Conservation (phyloP, 1,284 basidiomycete genomes). For the Wallemia hederae region DNA sequence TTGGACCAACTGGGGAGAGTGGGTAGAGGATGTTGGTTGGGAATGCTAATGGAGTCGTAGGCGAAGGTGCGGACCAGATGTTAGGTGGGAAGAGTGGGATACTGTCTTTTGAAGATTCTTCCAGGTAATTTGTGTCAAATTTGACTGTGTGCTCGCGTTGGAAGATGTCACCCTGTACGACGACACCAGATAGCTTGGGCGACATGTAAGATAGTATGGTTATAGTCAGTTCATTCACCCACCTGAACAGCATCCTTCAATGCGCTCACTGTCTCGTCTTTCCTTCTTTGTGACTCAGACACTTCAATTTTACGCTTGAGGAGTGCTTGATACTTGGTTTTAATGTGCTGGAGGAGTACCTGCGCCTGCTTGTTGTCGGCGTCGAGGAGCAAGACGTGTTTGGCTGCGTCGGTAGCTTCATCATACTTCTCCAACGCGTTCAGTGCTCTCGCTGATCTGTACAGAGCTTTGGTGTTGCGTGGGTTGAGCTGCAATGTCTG, state of each 20-base stretch:
- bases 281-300: conserved; percentile 23
- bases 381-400: conserved; percentile 32
- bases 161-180: conserved; percentile 18
- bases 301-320: conserved; percentile 15
- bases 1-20: conserved; percentile 28
- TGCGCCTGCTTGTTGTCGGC: conserved; percentile 25
- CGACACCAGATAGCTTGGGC: conserved; percentile 32
- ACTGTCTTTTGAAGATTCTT: conserved; percentile 20
- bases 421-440: conserved; percentile 36
- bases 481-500: conserved; percentile 33
- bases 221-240: conserved; percentile 9
- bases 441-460: conserved; percentile 47
- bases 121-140: conserved; percentile 9
- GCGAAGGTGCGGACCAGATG: conserved; percentile 27
- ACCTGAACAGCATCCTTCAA: conserved; percentile 33
- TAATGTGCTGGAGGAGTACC: conserved; percentile 20
- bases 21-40: conserved; percentile 85
- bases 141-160: conserved; percentile 24
- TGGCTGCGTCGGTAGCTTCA: conserved; percentile 52
- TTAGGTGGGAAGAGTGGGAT: conserved; percentile 24
- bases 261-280: conserved; percentile 21
- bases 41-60: conserved; percentile 36
- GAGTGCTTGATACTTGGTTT: conserved; percentile 9
- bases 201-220: not conserved
- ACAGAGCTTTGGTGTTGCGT: conserved; percentile 46